phyloP scores from a whole-genome alignment of 2,329 filamentous ascomycete species.

The Didymella sp. region DNA sequence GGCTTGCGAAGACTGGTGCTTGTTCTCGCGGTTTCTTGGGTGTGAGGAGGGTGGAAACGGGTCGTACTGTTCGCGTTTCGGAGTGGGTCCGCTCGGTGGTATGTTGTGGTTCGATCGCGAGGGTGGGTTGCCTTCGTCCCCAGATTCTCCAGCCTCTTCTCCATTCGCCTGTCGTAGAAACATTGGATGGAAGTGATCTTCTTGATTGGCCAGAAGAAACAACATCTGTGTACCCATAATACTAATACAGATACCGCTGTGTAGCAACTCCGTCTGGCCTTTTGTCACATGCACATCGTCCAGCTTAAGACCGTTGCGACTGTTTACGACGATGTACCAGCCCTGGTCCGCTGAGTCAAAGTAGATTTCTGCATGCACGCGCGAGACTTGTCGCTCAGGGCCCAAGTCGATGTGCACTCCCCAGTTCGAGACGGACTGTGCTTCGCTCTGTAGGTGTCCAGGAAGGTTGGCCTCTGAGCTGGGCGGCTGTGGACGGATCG shows the following conservation, averaged over 20 bases:
- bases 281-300: constrained; percentile 76
- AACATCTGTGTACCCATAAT: constrained; percentile 97
- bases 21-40: constrained; percentile 35
- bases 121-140: constrained; percentile 46
- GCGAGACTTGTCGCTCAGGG: constrained; percentile 59
- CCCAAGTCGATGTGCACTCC: constrained; percentile 83
- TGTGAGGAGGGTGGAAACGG: constrained; percentile 49
- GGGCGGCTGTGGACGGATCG: constrained; percentile 38
- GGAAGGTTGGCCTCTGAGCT: constrained; percentile 37
- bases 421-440: constrained; percentile 42
- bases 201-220: constrained; percentile 87
- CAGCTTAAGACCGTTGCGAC: constrained; percentile 87
- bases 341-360: constrained; percentile 58
- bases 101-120: constrained; percentile 44
- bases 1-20: constrained; percentile 41
- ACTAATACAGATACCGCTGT: constrained; percentile 89
- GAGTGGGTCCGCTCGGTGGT: constrained; percentile 44
- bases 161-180: constrained; percentile 68
- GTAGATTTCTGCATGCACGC: constrained; percentile 58
- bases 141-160: constrained; percentile 49
- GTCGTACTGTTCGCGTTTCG: constrained; percentile 48
- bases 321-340: constrained; percentile 88
- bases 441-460: constrained; percentile 34
- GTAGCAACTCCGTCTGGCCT: constrained; percentile 69
- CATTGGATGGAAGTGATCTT: constrained; percentile 70